Conservation (phyloP, 2,329 filamentous ascomycete species). For the Colletotrichum incanum region DNA sequence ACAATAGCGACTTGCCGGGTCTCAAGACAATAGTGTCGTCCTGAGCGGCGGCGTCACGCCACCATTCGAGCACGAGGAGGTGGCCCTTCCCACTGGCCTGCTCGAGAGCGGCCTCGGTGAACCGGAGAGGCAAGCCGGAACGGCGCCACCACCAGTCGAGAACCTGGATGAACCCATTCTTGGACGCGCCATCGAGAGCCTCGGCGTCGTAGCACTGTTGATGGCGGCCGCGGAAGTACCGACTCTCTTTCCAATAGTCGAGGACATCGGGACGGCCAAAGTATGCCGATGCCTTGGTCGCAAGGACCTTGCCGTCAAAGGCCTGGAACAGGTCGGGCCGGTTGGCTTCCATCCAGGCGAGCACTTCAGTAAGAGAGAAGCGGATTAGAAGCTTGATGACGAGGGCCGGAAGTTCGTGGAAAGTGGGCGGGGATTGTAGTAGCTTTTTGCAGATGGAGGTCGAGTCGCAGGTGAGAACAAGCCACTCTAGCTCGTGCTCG, state of each 20-base stretch:
- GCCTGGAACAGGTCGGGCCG: constrained; percentile 79
- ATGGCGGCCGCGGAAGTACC: constrained; percentile 87
- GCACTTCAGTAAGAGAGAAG: constrained; percentile 85
- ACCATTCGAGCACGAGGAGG: constrained; percentile 92
- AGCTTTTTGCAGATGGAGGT: constrained; percentile 82
- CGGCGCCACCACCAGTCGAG: constrained; percentile 94
- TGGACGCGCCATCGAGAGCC: constrained; percentile 89
- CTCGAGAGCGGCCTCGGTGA: constrained; percentile 90
- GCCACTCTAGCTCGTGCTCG: constrained; percentile 87
- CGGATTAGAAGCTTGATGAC: constrained; percentile 93
- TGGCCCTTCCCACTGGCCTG: constrained; percentile 89
- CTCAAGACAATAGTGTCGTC: constrained; percentile 76
- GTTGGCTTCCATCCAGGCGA: constrained; percentile 77
- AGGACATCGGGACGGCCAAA: constrained; percentile 89
- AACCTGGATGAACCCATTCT: constrained; percentile 86
- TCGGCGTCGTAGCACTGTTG: constrained; percentile 78
- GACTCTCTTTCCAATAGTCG: constrained; percentile 91
- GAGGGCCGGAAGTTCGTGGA: constrained; percentile 81
- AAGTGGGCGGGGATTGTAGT: constrained; percentile 78
- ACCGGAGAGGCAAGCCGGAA: constrained; percentile 82
- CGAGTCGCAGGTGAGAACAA: constrained; percentile 81
- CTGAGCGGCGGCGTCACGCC: constrained; percentile 79
- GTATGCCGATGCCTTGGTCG: constrained; percentile 89
- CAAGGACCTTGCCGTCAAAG: constrained; percentile 87
- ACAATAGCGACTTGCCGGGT: constrained; percentile 87